Evolutionary conservation across 2,329 filamentous ascomycete genomes (phyloP), one percentile per base, ranked within the genome.

Genomic region (Aspergillus versicolor): DNA sequence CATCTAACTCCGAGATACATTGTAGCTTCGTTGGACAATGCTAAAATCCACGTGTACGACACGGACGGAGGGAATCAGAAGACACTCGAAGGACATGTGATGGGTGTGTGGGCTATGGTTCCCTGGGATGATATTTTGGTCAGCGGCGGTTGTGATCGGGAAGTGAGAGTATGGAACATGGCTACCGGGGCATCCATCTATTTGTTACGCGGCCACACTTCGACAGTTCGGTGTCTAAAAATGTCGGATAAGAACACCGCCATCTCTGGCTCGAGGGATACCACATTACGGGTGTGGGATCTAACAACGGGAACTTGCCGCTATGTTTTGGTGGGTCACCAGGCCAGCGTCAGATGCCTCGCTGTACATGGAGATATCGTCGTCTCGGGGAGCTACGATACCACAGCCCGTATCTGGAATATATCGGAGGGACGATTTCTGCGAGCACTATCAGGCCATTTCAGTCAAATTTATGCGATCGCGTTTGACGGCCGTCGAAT

Each of bases 21-120:
- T 68, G 92, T 99, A 47, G 92, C 97, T 62, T 94, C 94, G 49
- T 83, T 99, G 61, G 94, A 99, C 79, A 99, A 97, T 75, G 93
- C 94, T 38, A 96, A 95, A 79, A 99, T 99, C 45, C 94, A 99
- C 74, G 92, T 99, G 24, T 99, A 97, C 71, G 91, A 97, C 72
- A 92, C 91, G 0, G 86, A 94, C 64, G 94, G 94, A 34, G 88
- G 92, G 65, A 87, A 91, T 62, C 87, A 96, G 66, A 91, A 92
- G 72, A 96, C 91, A 2, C 79, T 99, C 27, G 89, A 94, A 70
- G 94, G 94, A 11, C 94, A 99, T 77, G 90, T 97, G 44, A 99
- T 99, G 94, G 94, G 94, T 41, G 94, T 99, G 19, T 99, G 94
- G 94, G 94, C 94, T 48, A 97, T 99, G 93, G 92, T 99, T 22